These are phyloP conservation scores for Nothopassalora personata DNA, from an alignment of 2,329 filamentous ascomycete genomes.

Conservation along the genomic window DNA sequence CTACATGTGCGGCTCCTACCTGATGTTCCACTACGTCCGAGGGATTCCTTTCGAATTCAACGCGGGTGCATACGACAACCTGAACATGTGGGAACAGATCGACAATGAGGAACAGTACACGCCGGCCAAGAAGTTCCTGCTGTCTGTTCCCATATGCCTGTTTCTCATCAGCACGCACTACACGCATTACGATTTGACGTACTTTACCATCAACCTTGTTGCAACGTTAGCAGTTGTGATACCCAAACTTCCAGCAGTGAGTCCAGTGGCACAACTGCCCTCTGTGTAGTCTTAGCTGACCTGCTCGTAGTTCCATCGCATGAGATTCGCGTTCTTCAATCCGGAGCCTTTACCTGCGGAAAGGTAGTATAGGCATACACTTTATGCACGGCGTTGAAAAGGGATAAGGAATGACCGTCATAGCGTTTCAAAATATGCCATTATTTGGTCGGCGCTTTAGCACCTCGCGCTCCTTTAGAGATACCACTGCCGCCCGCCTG, in stretches of 20 bases:
- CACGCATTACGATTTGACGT: conserved; percentile 94
- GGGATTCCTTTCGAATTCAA: conserved; percentile 99
- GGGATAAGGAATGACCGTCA: conserved; percentile 13
- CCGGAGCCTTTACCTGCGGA: conserved; percentile 25
- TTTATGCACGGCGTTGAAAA: conserved; percentile 17
- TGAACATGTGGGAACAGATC: conserved; percentile 99
- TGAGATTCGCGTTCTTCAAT: conserved; percentile 35
- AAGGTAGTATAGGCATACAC: conserved; percentile 8
- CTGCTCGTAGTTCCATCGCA: conserved; percentile 32
- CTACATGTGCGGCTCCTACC: conserved; percentile 97
- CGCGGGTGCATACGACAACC: conserved; percentile 93
- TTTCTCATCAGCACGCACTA: conserved; percentile 98
- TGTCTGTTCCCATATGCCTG: conserved; percentile 87
- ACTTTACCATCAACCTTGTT: conserved; percentile 95
- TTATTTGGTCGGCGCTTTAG: conserved; percentile 14
- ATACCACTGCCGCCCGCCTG: conserved; percentile 8
- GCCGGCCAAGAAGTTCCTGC: conserved; percentile 94
- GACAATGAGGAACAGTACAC: conserved; percentile 99
- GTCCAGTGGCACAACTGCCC: conserved; percentile 36
- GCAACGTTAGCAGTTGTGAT: conserved; percentile 90
- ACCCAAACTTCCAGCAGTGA: conserved; percentile 89
- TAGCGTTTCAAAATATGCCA: conserved; percentile 10
- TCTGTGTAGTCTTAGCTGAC: conserved; percentile 9
- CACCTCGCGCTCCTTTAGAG: conserved; percentile 18
- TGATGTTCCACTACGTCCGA: conserved; percentile 99